A percentile compares a stretch with the other conserved stretches of the same genome.
Evolutionary conservation across 2,329 filamentous ascomycete species (phyloP).

Genomic region (Elsinoe perseae): DNA sequence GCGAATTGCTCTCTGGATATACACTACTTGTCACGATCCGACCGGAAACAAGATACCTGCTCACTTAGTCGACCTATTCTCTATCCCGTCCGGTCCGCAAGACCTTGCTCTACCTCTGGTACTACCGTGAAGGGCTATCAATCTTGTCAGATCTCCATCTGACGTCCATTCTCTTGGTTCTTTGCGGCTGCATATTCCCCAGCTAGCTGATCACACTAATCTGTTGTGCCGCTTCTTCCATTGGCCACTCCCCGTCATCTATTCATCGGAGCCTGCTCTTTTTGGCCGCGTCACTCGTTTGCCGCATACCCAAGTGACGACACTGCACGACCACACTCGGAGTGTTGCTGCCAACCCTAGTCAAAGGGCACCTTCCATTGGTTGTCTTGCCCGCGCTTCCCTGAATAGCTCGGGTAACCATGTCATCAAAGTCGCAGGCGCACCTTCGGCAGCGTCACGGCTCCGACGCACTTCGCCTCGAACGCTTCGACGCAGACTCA

Average conservation of each 20-base stretch:
- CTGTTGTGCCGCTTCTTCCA: neutral
- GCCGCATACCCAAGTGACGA: neutral
- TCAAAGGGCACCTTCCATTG: conserved; percentile 1
- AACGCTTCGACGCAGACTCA: conserved; percentile 9
- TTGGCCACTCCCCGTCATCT: neutral
- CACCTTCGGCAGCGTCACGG: conserved; percentile 25
- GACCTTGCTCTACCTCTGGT: neutral
- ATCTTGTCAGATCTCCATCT: neutral
- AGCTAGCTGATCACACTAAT: neutral
- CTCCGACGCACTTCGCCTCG: conserved; percentile 19
- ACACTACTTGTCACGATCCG: neutral
- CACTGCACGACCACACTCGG: neutral
- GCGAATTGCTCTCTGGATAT: neutral
- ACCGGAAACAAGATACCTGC: neutral
- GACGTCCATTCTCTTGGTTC: conserved; percentile 7
- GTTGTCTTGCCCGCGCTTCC: neutral
- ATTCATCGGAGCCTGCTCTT: neutral
- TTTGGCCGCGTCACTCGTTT: neutral
- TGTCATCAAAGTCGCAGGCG: conserved; percentile 8
- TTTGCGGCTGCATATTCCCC: neutral
- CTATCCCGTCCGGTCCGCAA: neutral
- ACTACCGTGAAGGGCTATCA: neutral
- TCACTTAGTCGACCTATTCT: neutral
- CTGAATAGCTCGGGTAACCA: neutral
- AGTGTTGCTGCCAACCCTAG: neutral